A percentile compares a stretch with the other conserved stretches of the same genome.
phyloP scores from a whole-genome alignment of 2,329 filamentous ascomycete genomes.

The Chrysosporium queenslandicum region DNA sequence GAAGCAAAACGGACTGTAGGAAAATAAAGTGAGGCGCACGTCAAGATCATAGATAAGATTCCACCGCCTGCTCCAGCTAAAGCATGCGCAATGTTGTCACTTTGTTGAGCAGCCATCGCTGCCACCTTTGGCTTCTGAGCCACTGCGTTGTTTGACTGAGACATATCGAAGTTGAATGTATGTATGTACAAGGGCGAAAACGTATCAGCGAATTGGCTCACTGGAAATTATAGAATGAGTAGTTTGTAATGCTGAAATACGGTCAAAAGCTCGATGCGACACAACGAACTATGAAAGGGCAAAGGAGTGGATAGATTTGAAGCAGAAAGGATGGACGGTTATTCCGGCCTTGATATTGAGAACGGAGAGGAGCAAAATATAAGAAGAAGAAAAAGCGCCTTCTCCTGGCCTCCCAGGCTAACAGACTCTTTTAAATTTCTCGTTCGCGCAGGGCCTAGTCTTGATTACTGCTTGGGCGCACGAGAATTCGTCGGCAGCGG shows the following conservation, averaged over 20 bases:
- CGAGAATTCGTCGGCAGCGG: conserved; percentile 14
- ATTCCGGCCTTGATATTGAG: not conserved
- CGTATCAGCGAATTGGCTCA: not conserved
- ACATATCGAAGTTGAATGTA: conserved; percentile 26
- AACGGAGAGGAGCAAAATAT: not conserved
- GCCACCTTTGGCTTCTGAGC: conserved; percentile 34
- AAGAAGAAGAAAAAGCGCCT: not conserved
- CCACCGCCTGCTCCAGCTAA: conserved; percentile 88
- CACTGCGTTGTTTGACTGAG: conserved; percentile 29
- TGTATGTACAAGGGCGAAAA: too few species aligned
- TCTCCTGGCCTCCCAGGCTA: not conserved
- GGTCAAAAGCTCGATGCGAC: not conserved
- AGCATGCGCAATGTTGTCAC: conserved; percentile 94
- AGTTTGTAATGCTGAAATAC: too few species aligned
- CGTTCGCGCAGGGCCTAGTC: not conserved
- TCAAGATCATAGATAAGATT: conserved; percentile 89
- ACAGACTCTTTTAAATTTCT: not conserved
- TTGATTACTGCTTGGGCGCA: conserved; percentile 1
- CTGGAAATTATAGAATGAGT: not conserved
- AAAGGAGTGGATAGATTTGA: conserved; percentile 7
- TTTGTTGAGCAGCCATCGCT: conserved; percentile 64
- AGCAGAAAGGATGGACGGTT: not conserved
- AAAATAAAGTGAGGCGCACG: conserved; percentile 43
- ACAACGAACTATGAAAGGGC: not conserved
- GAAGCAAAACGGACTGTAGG: not conserved